Base-by-base conservation (phyloP, 2,329 filamentous ascomycete species). In the Lasiodiplodia citricola region DNA sequence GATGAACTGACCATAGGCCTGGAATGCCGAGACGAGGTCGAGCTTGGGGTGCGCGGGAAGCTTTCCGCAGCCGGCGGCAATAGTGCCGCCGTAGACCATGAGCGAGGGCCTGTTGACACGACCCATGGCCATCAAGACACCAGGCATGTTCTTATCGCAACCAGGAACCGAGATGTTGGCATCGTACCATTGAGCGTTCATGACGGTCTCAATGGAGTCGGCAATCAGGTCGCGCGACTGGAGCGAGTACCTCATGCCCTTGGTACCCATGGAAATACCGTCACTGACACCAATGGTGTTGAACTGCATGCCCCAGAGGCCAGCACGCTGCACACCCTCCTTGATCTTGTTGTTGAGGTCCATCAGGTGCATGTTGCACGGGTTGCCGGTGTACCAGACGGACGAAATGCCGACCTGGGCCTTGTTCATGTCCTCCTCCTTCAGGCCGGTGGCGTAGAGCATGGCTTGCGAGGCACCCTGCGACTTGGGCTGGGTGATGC, bases 131-230 rank as follows among this genome's bases (percentile, higher is more conserved):
- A 86, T 86, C 70, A 86, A 80, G 58, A 86, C 83, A 77, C 83
- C 83, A n/a, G 80, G 80, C 96, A 99, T 98, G 84, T 99, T 99
- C 89, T 99, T 99, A 87, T 99, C 96, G 82, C 96, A 99, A 60
- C 96, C 96, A 16, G 96, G 96, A 75, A 99, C 92, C 66, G 93
- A 97, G 78, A 99, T 92, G 82, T 98, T 98, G 74, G 90, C 95
- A 81, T 99, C 96, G 79, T 99, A 98, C 94, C 94, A 98, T 83
- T 99, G 96, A 18, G 94, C 96, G 73, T 94, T 91, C 94, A 98
- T 99, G 75, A 99, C 96, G 5, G 96, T 98, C 87, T 99, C 96
- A 76, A 99, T 97, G 71, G 92, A 96, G 83, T 99, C 96, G 76
- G 96, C 96, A 75, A 99, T 99, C 76, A 99, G 88, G 81, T 99